Evolutionary conservation across 2,329 filamentous ascomycete genomes (phyloP).

Genomic region (Cercospora sesami): DNA sequence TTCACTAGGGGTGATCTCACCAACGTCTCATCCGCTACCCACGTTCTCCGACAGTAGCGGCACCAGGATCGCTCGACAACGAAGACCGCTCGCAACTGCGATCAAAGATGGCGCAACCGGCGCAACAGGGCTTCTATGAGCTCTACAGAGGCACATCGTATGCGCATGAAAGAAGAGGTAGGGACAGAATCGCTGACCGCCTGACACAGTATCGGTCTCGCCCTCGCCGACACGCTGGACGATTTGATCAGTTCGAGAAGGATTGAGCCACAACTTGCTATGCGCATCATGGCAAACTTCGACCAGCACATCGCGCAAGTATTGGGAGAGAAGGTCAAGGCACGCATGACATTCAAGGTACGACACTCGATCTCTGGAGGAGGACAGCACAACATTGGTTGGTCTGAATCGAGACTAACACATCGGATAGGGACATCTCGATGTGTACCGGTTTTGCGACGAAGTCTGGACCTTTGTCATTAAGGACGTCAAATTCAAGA

Average conservation of each 20-base stretch:
- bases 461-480: constrained; percentile 99
- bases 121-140: constrained; percentile 70
- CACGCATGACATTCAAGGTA: constrained; percentile 84
- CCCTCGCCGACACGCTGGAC: constrained; percentile 94
- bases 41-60: background rate
- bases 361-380: background rate
- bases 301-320: constrained; percentile 91
- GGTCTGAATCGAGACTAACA: constrained; percentile 49
- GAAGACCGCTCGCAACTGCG: background rate
- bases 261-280: constrained; percentile 96
- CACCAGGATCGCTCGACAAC: background rate
- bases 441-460: constrained; percentile 98
- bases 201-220: constrained; percentile 73
- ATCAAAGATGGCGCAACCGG: constrained; percentile 26
- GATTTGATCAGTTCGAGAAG: constrained; percentile 90
- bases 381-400: constrained; percentile 50
- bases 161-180: constrained; percentile 24
- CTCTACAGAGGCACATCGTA: constrained; percentile 99
- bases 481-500: constrained; percentile 98
- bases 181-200: background rate
- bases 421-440: constrained; percentile 67
- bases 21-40: background rate
- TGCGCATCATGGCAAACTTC: constrained; percentile 97
- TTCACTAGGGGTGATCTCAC: constrained; percentile 1
- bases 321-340: constrained; percentile 87